Evolutionary conservation across 768 basidiomycete species (phyloP).

Genomic region (Neoboletus magnificus): DNA sequence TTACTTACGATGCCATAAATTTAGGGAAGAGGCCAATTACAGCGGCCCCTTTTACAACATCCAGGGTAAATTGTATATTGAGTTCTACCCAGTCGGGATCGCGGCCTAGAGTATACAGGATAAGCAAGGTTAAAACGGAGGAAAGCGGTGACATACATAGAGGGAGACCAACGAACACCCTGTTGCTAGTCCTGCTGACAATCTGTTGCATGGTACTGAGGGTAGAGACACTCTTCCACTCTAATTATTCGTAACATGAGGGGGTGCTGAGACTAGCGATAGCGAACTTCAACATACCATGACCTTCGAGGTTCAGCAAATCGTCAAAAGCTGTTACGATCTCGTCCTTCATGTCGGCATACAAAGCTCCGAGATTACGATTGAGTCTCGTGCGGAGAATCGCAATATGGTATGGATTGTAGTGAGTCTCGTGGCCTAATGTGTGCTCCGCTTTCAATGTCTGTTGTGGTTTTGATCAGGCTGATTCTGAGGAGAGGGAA

Average conservation of each 20-base stretch:
- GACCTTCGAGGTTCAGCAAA: slow-evolving; percentile 23
- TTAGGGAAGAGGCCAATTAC: slow-evolving; percentile 31
- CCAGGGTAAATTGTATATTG: slow-evolving; percentile 27
- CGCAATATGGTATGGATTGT: slow-evolving; percentile 31
- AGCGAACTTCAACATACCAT: slow-evolving; percentile 10
- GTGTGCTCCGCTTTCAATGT: slow-evolving; percentile 36
- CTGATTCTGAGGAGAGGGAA: neutral
- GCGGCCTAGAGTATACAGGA: neutral
- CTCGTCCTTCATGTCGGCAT: slow-evolving; percentile 45
- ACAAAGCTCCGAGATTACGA: slow-evolving; percentile 37
- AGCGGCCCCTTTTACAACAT: neutral
- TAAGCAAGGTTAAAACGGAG: neutral
- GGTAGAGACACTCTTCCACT: slow-evolving; percentile 12
- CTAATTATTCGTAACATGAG: neutral
- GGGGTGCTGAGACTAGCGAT: neutral
- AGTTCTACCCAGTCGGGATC: slow-evolving; percentile 30
- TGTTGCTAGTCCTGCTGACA: slow-evolving; percentile 8
- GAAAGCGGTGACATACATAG: slow-evolving; percentile 2
- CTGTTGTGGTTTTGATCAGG: slow-evolving; percentile 21
- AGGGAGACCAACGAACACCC: slow-evolving; percentile 16
- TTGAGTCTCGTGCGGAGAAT: slow-evolving; percentile 33
- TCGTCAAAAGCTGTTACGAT: slow-evolving; percentile 39
- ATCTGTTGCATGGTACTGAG: neutral
- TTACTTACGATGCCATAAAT: slow-evolving; percentile 31
- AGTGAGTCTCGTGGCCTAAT: slow-evolving; percentile 29